These are phyloP conservation scores for Zarea fungicola DNA, from an alignment of 2,329 filamentous ascomycete genomes.

Conservation along the genomic window DNA sequence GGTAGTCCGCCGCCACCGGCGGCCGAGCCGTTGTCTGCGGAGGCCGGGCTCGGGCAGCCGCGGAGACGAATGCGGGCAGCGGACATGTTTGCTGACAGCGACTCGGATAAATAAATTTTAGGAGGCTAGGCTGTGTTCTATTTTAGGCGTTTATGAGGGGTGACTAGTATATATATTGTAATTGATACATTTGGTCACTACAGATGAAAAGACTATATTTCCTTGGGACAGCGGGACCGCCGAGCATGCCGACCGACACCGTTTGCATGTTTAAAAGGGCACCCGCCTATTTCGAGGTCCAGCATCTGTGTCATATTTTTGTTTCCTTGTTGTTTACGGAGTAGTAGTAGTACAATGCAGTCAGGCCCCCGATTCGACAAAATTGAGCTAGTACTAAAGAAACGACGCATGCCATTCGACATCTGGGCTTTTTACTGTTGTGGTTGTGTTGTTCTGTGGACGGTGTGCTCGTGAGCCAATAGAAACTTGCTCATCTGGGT, in stretches of 20 bases:
- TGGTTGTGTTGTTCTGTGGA: neutral
- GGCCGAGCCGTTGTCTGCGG: constrained; percentile 12
- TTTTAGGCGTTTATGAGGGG: neutral
- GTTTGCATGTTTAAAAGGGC: too few relatives aligned
- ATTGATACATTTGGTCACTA: too few relatives aligned
- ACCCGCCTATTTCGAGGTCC: too few relatives aligned
- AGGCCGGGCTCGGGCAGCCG: constrained; percentile 25
- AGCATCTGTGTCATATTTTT: too few relatives aligned
- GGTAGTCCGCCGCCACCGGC: constrained; percentile 27
- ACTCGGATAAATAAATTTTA: constrained; percentile 40
- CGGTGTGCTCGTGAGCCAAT: constrained; percentile 26
- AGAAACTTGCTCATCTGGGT: constrained; percentile 35
- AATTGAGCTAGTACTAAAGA: neutral
- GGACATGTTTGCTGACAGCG: constrained; percentile 83
- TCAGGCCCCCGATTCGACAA: too few relatives aligned
- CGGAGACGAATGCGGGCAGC: constrained; percentile 68
- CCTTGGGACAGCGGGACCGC: too few relatives aligned
- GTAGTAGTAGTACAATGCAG: too few relatives aligned
- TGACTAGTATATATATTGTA: neutral
- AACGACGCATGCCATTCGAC: neutral
- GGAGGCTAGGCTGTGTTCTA: too few relatives aligned
- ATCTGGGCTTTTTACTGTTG: neutral
- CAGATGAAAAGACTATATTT: too few relatives aligned
- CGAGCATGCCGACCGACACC: too few relatives aligned
- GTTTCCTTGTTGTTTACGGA: too few relatives aligned